These are phyloP conservation scores for Termitomyces sp. DNA, from an alignment of 768 basidiomycete species.

Conservation along the genomic window DNA sequence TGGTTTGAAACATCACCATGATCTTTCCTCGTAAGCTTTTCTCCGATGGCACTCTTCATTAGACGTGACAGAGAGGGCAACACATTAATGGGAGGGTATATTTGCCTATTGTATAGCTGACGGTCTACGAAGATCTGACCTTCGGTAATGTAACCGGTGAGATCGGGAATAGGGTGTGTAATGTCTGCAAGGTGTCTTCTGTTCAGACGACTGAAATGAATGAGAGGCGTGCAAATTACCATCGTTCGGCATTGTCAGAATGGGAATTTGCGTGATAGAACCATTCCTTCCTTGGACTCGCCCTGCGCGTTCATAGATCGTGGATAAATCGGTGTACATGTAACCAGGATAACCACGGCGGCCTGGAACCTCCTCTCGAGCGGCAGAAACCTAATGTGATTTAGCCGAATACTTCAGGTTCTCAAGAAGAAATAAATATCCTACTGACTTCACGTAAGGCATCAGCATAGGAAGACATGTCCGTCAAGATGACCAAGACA, in stretches of 20 bases:
- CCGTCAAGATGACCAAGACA: constrained; percentile 97
- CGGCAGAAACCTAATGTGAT: constrained; percentile 78
- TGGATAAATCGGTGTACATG: constrained; percentile 99
- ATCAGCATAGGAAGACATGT: constrained; percentile 98
- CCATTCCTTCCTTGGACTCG: constrained; percentile 97
- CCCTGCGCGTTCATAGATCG: constrained; percentile 98
- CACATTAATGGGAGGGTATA: constrained; percentile 99
- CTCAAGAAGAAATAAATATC: constrained; percentile 3
- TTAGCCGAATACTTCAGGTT: constrained; percentile 3
- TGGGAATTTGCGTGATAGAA: constrained; percentile 99
- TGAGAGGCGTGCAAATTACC: constrained; percentile 44
- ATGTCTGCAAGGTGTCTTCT: constrained; percentile 60
- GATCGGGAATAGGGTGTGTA: constrained; percentile 99
- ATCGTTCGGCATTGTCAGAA: constrained; percentile 99
- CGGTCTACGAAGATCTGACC: constrained; percentile 99
- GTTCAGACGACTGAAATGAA: constrained; percentile 11
- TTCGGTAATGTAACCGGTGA: constrained; percentile 99
- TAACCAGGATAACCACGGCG: constrained; percentile 98
- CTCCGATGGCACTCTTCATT: constrained; percentile 99
- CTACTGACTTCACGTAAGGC: constrained; percentile 81
- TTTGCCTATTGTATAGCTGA: constrained; percentile 92
- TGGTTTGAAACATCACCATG: constrained; percentile 99
- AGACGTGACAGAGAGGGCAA: constrained; percentile 96
- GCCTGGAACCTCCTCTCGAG: constrained; percentile 98
- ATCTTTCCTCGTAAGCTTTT: constrained; percentile 94